A percentile compares a stretch with the other conserved stretches of the same genome.
These are phyloP conservation scores for Schoenoplectus tabernaemontani DNA, from an alignment of 202 grass and related monocot species.

Conservation along the genomic window DNA sequence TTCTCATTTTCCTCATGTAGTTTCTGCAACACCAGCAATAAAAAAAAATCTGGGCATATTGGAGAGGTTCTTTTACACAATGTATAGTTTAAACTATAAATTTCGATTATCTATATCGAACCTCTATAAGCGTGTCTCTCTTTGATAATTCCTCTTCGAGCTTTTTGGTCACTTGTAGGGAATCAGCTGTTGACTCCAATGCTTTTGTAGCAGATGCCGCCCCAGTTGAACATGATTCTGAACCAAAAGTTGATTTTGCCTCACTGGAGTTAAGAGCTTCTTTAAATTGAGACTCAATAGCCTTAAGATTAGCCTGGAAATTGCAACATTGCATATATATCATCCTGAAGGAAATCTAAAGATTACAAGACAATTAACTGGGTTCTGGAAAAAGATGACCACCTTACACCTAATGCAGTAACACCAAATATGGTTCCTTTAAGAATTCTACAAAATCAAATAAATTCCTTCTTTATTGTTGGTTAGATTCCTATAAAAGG, in stretches of 20 bases:
- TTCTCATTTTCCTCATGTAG: constrained; percentile 97
- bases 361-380: not conserved
- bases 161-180: constrained; percentile 70
- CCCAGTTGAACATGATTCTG: constrained; percentile 54
- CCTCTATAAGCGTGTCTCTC: constrained; percentile 97
- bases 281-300: constrained; percentile 87
- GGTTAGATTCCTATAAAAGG: not conserved
- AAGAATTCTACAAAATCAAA: not conserved
- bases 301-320: constrained; percentile 72
- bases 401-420: not conserved
- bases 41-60: constrained; percentile 10
- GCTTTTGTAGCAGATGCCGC: constrained; percentile 63
- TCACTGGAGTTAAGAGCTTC: constrained; percentile 75
- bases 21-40: constrained; percentile 58
- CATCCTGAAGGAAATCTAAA: not conserved
- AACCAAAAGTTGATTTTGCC: constrained; percentile 75
- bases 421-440: not conserved
- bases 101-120: constrained; percentile 18
- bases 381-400: not conserved
- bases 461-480: not conserved
- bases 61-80: constrained; percentile 17
- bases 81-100: not conserved
- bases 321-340: constrained; percentile 24
- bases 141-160: constrained; percentile 96
- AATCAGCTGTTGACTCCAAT: constrained; percentile 69